Conservation (phyloP, 169 alveolate species). For the Cryptosporidium sp. region DNA sequence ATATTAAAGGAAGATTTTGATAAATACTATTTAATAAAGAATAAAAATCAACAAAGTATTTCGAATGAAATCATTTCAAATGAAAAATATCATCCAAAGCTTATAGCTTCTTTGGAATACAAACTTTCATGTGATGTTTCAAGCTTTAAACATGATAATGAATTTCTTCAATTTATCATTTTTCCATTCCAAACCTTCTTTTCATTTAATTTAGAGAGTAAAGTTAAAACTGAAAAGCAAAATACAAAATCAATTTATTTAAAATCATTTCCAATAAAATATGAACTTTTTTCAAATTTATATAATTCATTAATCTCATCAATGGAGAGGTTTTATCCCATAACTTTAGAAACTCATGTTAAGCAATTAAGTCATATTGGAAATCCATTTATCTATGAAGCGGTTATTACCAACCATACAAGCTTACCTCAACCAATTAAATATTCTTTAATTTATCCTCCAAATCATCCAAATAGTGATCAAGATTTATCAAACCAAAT, state of each 20-base stretch:
- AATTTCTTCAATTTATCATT: slow-evolving; percentile 13
- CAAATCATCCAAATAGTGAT: slow-evolving; percentile 1
- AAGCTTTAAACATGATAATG: background rate
- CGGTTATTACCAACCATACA: slow-evolving; percentile 39
- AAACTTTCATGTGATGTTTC: slow-evolving; percentile 11
- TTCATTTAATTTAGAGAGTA: background rate
- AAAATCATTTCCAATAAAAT: slow-evolving; percentile 52
- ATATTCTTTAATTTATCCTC: slow-evolving; percentile 47
- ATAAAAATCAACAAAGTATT: background rate
- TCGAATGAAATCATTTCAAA: slow-evolving; percentile 8
- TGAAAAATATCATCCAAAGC: slow-evolving; percentile 1
- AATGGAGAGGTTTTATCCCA: slow-evolving; percentile 7
- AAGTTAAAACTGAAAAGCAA: background rate
- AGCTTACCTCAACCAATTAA: slow-evolving; percentile 27
- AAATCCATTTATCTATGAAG: slow-evolving; percentile 44
- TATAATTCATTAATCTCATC: slow-evolving; percentile 17
- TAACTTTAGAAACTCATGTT: slow-evolving; percentile 18
- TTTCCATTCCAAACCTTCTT: slow-evolving; percentile 35
- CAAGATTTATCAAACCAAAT: background rate
- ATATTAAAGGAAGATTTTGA: slow-evolving; percentile 17
- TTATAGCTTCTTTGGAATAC: slow-evolving; percentile 5
- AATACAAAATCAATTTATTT: background rate
- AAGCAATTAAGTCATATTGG: slow-evolving; percentile 9
- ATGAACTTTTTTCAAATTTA: background rate
- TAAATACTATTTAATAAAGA: background rate